Evolutionary conservation across 352 stramenopile species (phyloP).

Genomic region (Pythium aquatile): DNA sequence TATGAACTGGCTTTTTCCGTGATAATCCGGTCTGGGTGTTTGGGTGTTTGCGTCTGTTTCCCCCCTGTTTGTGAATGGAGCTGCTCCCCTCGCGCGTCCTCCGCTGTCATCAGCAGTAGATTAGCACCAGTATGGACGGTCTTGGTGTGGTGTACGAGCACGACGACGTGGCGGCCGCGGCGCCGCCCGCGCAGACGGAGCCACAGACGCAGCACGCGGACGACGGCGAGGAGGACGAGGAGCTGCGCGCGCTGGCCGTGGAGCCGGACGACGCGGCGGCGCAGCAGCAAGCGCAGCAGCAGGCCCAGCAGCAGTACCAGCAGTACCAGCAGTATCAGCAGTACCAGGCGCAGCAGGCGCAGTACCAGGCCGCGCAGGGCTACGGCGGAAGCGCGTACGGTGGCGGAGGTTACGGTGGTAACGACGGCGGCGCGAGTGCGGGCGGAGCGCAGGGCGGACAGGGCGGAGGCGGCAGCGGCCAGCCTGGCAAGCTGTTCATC

Average conservation of each 20-base stretch:
- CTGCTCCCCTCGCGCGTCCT: conserved; percentile 2
- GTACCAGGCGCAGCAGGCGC: conserved; percentile 27
- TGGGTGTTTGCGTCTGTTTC: conserved; percentile 8
- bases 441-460: not conserved
- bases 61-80: conserved; percentile 23
- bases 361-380: conserved; percentile 41
- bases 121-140: conserved; percentile 49
- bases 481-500: conserved; percentile 89
- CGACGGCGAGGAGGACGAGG: conserved; percentile 61
- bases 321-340: conserved; percentile 45
- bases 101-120: conserved; percentile 6
- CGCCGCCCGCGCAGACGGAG: conserved; percentile 4
- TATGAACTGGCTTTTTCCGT: not conserved
- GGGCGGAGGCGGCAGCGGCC: conserved; percentile 20
- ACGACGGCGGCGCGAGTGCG: not conserved
- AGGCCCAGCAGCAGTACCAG: conserved; percentile 28
- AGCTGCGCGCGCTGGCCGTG: conserved; percentile 57
- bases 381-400: conserved; percentile 26
- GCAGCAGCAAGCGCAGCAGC: conserved; percentile 24
- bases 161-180: conserved; percentile 45
- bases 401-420: conserved; percentile 8
- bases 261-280: conserved; percentile 52
- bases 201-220: conserved; percentile 23
- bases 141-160: conserved; percentile 77
- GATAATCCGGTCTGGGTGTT: conserved; percentile 9